These are phyloP conservation scores for Pseudogymnoascus sp. DNA, from an alignment of 2,329 filamentous ascomycete species.

Conservation along the genomic window DNA sequence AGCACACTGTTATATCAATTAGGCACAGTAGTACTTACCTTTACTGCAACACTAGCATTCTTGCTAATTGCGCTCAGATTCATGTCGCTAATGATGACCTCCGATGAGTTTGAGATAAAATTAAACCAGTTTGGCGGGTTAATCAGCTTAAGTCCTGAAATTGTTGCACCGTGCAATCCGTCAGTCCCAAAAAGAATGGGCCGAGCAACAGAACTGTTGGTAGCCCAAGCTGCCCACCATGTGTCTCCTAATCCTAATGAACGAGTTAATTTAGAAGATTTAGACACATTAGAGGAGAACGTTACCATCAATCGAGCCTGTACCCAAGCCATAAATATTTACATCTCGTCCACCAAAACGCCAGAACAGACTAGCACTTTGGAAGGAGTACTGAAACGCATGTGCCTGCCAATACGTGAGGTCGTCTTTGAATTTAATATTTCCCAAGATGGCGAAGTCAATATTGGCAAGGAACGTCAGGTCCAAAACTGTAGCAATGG, in stretches of 20 bases:
- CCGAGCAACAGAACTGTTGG: slow-evolving; percentile 44
- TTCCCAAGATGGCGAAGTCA: slow-evolving; percentile 42
- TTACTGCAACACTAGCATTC: slow-evolving; percentile 44
- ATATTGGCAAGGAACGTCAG: slow-evolving; percentile 49
- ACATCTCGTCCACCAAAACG: slow-evolving; percentile 51
- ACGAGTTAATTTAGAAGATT: neutral
- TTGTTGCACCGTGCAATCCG: slow-evolving; percentile 42
- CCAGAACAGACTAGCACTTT: slow-evolving; percentile 54
- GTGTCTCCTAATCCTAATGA: neutral
- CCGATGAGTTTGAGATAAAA: slow-evolving; percentile 45
- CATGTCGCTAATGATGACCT: slow-evolving; percentile 47
- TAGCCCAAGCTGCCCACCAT: slow-evolving; percentile 44
- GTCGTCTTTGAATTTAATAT: slow-evolving; percentile 44
- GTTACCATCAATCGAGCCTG: slow-evolving; percentile 45
- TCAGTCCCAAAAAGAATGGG: slow-evolving; percentile 49
- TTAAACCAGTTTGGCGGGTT: slow-evolving; percentile 49
- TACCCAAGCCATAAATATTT: slow-evolving; percentile 52
- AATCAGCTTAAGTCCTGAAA: slow-evolving; percentile 45
- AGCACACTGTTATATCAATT: slow-evolving; percentile 34
- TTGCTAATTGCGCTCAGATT: slow-evolving; percentile 43
- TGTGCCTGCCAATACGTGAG: slow-evolving; percentile 52
- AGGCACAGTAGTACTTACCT: slow-evolving; percentile 29
- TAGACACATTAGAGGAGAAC: slow-evolving; percentile 43
- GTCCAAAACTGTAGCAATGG: slow-evolving; percentile 49
- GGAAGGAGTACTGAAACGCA: slow-evolving; percentile 48